A percentile compares a stretch with the other conserved stretches of the same genome.
Evolutionary conservation across 2,329 filamentous ascomycete species (phyloP).

Genomic region (Diaporthe vexans): DNA sequence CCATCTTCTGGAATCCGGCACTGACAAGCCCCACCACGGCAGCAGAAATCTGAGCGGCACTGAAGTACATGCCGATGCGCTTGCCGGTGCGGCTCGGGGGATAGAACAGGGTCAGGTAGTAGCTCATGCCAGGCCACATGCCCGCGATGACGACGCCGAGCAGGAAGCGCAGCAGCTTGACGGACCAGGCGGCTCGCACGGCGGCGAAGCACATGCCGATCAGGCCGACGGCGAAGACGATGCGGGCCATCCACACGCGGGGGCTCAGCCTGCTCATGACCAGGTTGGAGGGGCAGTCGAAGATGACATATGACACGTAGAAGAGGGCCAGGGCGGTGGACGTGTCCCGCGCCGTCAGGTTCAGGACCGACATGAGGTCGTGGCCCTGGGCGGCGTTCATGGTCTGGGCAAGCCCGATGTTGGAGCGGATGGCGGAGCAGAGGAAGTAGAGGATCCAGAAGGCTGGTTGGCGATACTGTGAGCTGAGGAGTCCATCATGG

Average conservation of each 20-base stretch:
- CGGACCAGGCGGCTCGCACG: constrained; percentile 85
- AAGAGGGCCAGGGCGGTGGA: constrained; percentile 89
- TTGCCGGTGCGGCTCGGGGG: constrained; percentile 89
- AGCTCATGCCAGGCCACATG: constrained; percentile 96
- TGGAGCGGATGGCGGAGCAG: constrained; percentile 91
- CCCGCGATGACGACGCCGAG: constrained; percentile 90
- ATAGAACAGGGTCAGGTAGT: constrained; percentile 93
- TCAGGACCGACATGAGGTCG: constrained; percentile 79
- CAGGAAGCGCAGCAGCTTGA: constrained; percentile 89
- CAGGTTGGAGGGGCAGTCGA: constrained; percentile 90
- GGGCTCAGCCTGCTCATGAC: constrained; percentile 89
- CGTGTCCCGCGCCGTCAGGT: constrained; percentile 80
- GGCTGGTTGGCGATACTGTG: constrained; percentile 58
- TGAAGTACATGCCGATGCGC: constrained; percentile 91
- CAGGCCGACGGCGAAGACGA: constrained; percentile 87
- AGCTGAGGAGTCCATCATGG: neutral
- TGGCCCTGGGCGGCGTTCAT: constrained; percentile 83
- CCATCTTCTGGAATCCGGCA: constrained; percentile 93
- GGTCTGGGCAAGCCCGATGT: constrained; percentile 93
- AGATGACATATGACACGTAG: constrained; percentile 92
- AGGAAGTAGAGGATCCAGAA: constrained; percentile 95
- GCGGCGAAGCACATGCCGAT: constrained; percentile 88
- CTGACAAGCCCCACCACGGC: constrained; percentile 91
- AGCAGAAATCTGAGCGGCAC: constrained; percentile 88
- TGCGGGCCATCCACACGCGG: constrained; percentile 91